A percentile compares a stretch with the other conserved stretches of the same genome.
Evolutionary conservation across 192 early-diverging fungal species (phyloP).

Genomic region (Coemansia sp.): DNA sequence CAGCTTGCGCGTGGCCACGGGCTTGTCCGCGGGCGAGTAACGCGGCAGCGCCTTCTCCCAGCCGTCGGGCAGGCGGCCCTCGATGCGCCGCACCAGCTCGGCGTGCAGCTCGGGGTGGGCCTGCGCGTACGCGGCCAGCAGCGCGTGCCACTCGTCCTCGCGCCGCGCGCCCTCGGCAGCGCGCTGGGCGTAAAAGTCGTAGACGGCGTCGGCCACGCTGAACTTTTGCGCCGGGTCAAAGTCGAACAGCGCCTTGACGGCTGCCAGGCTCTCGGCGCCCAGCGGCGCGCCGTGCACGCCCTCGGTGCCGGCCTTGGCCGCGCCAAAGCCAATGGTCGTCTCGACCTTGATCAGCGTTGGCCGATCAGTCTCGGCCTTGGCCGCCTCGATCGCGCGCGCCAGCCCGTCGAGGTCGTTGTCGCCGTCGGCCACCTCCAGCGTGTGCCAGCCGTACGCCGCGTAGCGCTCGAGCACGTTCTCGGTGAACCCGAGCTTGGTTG

Average conservation of each 20-base stretch:
- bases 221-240: conserved; percentile 80
- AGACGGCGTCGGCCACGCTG: conserved; percentile 69
- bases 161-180: conserved; percentile 62
- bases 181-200: conserved; percentile 57
- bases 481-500: conserved; percentile 82
- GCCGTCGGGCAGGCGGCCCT: conserved; percentile 70
- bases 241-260: conserved; percentile 81
- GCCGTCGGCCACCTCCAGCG: conserved; percentile 76
- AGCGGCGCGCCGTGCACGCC: conserved; percentile 93
- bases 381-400: conserved; percentile 73
- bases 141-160: conserved; percentile 76
- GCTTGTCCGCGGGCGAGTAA: conserved; percentile 78
- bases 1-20: conserved; percentile 87
- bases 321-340: conserved; percentile 95
- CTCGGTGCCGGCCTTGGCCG: conserved; percentile 83
- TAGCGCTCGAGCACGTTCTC: conserved; percentile 89
- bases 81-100: conserved; percentile 77
- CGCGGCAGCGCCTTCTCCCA: conserved; percentile 75
- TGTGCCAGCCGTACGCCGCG: conserved; percentile 95
- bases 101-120: conserved; percentile 70
- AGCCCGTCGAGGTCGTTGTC: conserved; percentile 76
- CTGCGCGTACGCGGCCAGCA: conserved; percentile 69
- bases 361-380: conserved; percentile 79
- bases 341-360: conserved; percentile 87
- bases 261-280: conserved; percentile 73